Percentiles rank a stretch among this genome's conserved stretches.
Evolutionary conservation across 2,329 filamentous ascomycete genomes (phyloP).

Genomic region (Penicillium rolfsii): DNA sequence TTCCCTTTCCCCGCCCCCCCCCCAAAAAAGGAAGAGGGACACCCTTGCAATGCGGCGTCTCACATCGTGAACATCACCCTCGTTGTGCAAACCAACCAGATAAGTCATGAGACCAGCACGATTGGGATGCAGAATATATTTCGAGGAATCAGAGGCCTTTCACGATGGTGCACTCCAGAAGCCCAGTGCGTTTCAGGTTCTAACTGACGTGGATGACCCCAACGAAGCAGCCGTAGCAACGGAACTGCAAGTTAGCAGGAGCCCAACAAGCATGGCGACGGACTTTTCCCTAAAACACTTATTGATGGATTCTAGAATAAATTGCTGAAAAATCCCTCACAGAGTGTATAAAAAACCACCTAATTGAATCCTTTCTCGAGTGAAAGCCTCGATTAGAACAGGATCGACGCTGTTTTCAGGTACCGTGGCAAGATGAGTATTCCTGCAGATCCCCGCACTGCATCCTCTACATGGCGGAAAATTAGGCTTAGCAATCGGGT

Average conservation of each 20-base stretch:
- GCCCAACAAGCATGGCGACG: background rate
- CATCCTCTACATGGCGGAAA: conserved; percentile 1
- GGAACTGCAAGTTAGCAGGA: background rate
- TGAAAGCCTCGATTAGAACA: background rate
- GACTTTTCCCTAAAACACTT: background rate
- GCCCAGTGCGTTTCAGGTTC: too few species aligned
- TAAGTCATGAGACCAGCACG: too few species aligned
- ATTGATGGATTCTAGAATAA: background rate
- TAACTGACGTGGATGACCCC: conserved; percentile 1
- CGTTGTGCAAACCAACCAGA: too few species aligned
- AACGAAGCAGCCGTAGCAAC: background rate
- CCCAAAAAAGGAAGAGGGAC: too few species aligned
- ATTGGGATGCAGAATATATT: too few species aligned
- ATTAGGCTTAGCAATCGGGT: background rate
- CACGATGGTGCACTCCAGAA: too few species aligned
- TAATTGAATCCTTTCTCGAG: background rate
- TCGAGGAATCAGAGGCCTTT: too few species aligned
- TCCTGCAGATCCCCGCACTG: background rate
- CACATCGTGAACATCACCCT: too few species aligned
- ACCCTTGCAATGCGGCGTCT: too few species aligned
- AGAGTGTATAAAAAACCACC: background rate
- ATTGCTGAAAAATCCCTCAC: background rate
- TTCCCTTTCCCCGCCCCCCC: too few species aligned
- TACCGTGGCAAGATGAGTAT: background rate
- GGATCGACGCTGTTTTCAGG: background rate